Base-by-base conservation (phyloP, 208 protist genomes). In the Crithidia bombi region DNA sequence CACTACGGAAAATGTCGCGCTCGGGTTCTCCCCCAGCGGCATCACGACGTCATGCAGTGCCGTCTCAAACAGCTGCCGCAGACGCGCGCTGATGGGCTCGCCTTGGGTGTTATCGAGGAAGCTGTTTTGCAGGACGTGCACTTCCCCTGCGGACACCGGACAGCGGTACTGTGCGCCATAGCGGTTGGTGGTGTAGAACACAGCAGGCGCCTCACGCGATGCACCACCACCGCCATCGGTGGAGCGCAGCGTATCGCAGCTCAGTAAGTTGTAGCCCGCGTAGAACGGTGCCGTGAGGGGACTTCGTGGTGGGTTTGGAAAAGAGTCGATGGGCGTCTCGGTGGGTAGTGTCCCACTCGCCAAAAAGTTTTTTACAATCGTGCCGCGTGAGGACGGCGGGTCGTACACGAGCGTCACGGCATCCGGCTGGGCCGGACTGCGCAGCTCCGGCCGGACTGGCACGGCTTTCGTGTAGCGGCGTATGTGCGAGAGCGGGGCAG, bases 51-150 rank as follows among this genome's bases (percentile, higher is more conserved):
- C 26, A 0, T 30, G n/a, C 7, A 90, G 32, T 0, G 77, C 55
- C 14, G 55, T 59, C 14, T 65, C 9, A 56, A 90, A 86, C 4
- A 64, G 61, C 9, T 73, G 25, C 26, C 64, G 19, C 39, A 91
- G 65, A 2, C 72, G 69, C 0, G 43, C 38, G 32, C 75, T 71
- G 61, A 87, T 89, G 21, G 82, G 86, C 64, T 91, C 86, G 19
- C 62, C 70, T 1, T 57, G 52, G 56, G 67, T 80, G 75, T 88
- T 86, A 65, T 91, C 78, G 5, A 91, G 32, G 30, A 78, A 82
- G 21, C 66, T 84, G 66, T 91, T 91, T 44, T 81, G 75, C n/a
- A 91, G 59, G 58, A 70, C 76, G 68, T 90, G 85, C 23, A 82
- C 65, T 19, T 56, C 49, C 14, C 77, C 77, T n/a, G 69, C 43